These are phyloP conservation scores for Malus hybrid DNA, from an alignment of 331 rosid species.

Conservation along the genomic window DNA sequence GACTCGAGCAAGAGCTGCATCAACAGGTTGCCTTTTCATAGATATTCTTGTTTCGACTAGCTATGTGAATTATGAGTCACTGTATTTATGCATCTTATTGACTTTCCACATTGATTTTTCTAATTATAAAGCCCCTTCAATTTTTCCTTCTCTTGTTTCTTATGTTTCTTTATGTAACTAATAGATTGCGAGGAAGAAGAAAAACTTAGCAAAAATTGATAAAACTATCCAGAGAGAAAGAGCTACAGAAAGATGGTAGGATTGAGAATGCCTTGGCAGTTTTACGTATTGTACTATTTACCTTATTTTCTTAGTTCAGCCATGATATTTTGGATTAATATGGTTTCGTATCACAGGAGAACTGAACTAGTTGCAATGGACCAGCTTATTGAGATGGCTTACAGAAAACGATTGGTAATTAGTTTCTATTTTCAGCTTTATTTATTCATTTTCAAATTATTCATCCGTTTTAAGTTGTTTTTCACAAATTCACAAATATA, in stretches of 20 bases:
- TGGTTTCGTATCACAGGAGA: slow-evolving; percentile 46
- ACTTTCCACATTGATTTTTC: background rate
- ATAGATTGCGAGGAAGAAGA: slow-evolving; percentile 64
- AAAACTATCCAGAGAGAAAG: slow-evolving; percentile 47
- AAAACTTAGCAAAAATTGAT: slow-evolving; percentile 51
- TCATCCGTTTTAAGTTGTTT: background rate
- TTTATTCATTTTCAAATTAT: slow-evolving; percentile 1
- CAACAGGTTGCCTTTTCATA: slow-evolving; percentile 52
- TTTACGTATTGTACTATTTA: background rate
- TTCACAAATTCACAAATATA: background rate
- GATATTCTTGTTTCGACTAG: background rate
- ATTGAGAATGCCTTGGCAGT: slow-evolving; percentile 18
- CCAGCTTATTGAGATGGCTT: slow-evolving; percentile 76
- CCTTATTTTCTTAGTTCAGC: background rate
- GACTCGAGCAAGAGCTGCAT: slow-evolving; percentile 51
- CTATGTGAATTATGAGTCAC: background rate
- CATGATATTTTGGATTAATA: background rate
- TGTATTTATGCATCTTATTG: background rate
- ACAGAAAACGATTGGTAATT: slow-evolving; percentile 72
- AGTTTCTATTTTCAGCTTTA: slow-evolving; percentile 14
- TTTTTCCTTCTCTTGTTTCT: background rate
- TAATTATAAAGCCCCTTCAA: background rate
- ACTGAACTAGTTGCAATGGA: slow-evolving; percentile 82
- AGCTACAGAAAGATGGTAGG: slow-evolving; percentile 58
- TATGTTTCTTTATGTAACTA: slow-evolving; percentile 19